Percentiles rank a stretch among this genome's conserved stretches.
Evolutionary conservation across 164 flowering plant species (phyloP).

Genomic region (Umbilicus rupestris): DNA sequence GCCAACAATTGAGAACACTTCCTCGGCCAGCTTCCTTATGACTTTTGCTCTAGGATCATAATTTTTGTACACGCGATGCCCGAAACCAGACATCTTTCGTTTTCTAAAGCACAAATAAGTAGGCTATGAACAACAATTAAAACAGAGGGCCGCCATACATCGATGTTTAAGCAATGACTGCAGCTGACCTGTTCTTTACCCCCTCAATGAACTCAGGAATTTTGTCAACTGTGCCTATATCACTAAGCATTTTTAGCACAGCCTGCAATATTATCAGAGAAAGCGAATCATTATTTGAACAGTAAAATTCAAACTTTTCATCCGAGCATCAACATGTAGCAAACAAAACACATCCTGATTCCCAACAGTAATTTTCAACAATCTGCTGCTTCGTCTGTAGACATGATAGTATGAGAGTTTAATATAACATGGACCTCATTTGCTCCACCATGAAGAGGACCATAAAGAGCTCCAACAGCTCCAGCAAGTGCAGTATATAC

Average conservation of each 20-base stretch:
- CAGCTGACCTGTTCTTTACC: slow-evolving; percentile 68
- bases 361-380: no score
- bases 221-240: slow-evolving; percentile 86
- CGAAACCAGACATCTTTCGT: slow-evolving; percentile 97
- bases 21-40: slow-evolving; percentile 79
- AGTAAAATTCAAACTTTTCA: no score
- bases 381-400: no score
- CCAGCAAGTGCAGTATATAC: slow-evolving; percentile 98
- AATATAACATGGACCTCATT: no score
- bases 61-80: slow-evolving; percentile 96
- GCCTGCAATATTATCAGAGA: slow-evolving; percentile 42
- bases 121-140: no score
- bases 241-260: slow-evolving; percentile 90
- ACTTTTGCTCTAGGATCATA: slow-evolving; percentile 98
- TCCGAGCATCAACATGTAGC: no score
- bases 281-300: no score
- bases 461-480: slow-evolving; percentile 97
- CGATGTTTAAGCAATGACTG: not conserved
- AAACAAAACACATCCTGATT: no score
- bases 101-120: no score
- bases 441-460: slow-evolving; percentile 99
- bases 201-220: slow-evolving; percentile 96
- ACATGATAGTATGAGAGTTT: no score
- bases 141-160: no score
- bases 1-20: slow-evolving; percentile 96